These are phyloP conservation scores for Metschnikowia arizonensis DNA, from an alignment of 805 yeast genomes.

Conservation along the genomic window DNA sequence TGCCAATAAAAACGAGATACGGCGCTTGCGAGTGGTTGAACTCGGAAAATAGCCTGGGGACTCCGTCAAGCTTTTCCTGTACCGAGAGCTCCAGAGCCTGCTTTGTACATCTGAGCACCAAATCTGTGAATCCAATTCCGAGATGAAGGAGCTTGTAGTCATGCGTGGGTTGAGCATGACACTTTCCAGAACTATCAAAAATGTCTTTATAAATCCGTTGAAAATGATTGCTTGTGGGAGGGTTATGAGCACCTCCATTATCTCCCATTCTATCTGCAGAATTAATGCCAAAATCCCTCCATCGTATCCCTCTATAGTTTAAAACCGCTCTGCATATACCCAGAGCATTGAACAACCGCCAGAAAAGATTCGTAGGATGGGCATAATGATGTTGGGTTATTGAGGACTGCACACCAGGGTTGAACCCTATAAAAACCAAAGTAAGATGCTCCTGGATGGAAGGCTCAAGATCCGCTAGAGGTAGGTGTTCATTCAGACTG, in stretches of 20 bases:
- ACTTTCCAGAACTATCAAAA: conserved; percentile 4
- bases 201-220: conserved; percentile 17
- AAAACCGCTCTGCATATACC: conserved; percentile 32
- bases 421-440: conserved; percentile 64
- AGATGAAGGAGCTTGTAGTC: conserved; percentile 44
- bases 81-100: conserved; percentile 51
- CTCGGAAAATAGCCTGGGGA: conserved; percentile 47
- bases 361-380: conserved; percentile 62
- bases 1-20: conserved; percentile 59
- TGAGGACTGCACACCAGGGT: conserved; percentile 66
- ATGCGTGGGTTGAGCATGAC: conserved; percentile 23
- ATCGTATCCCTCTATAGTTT: not conserved
- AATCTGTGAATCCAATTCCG: conserved; percentile 66
- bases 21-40: conserved; percentile 37
- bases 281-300: too few relatives aligned
- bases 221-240: too few relatives aligned
- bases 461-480: conserved; percentile 31
- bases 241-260: too few relatives aligned
- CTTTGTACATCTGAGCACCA: conserved; percentile 60
- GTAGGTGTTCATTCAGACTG: not conserved
- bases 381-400: conserved; percentile 66
- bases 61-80: conserved; percentile 53
- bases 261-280: too few relatives aligned
- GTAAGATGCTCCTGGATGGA: conserved; percentile 24
- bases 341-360: conserved; percentile 58